Evolutionary conservation across 2,329 filamentous ascomycete species (phyloP), one percentile per base, ranked within the genome.

Genomic region (Talaromyces amestolkiae): DNA sequence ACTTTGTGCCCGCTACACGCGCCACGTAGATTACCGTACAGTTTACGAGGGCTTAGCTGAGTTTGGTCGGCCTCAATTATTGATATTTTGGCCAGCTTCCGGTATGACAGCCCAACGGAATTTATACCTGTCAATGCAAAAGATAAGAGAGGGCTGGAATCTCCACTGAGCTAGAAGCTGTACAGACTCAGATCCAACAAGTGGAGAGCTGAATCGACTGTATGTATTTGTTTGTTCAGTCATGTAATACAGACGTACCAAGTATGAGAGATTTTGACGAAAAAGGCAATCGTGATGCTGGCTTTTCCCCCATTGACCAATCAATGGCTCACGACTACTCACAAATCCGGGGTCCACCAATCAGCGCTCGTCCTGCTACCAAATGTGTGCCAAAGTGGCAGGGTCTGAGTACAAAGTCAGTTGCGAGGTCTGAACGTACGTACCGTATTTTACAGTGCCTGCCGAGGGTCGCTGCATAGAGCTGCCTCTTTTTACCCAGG

Each of bases 281-380:
- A 31, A 31, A 31, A 31, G 27, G 27, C 27, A 31, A 31, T 31
- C 27, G 27, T 51, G 13, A 27, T 17, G 24, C 24, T 31, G 24
- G 17, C 15, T n/a, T 17, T 35, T n/a, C 17, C 17, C 51, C n/a
- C 33, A 37, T 37, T 56, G 53, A 56, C 53, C 53, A 56, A 56
- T 56, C 53, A 24, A 22, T 56, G 33, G 39, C n/a, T 39, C 53
- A 22, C 33, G 11, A 22, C 53, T 15, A 2, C 1, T 22, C 13
- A 1, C n/a, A 56, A 39, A 59, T 45, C 37, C 56, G 56, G 56
- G 56, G 56, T 59, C 22, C 24, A 15, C 56, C 37, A 59, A 59
- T 45, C 37, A 59, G 22, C 19, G n/a, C 10, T 15, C n/a, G n/a
- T 19, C 15, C 5, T 15, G 39, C 11, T 15, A 10, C 11, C 15